These are phyloP conservation scores for Stromatinia cepivora DNA, from an alignment of 2,329 filamentous ascomycete genomes.

Conservation along the genomic window DNA sequence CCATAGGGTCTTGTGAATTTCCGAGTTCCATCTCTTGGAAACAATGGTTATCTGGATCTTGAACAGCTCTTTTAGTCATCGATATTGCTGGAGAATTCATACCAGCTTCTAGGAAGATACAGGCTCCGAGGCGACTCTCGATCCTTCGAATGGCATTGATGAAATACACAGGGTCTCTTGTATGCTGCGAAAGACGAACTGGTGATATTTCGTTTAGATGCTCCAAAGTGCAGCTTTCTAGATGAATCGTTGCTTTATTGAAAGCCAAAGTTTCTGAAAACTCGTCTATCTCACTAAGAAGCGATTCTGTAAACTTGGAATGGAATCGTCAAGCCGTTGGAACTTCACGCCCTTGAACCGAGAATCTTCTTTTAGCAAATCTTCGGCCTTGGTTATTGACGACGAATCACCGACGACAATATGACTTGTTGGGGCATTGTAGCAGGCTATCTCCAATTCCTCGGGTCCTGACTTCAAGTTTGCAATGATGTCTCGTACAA, in stretches of 20 bases:
- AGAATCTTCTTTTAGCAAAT: constrained; percentile 23
- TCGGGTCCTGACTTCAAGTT: background rate
- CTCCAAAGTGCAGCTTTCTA: constrained; percentile 19
- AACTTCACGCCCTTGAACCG: constrained; percentile 34
- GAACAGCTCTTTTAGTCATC: constrained; percentile 41
- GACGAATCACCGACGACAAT: background rate
- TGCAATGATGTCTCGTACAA: background rate
- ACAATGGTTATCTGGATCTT: background rate
- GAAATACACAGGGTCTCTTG: constrained; percentile 37
- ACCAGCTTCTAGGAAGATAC: constrained; percentile 42
- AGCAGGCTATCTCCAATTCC: background rate
- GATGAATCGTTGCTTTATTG: constrained; percentile 14
- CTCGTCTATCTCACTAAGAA: constrained; percentile 9
- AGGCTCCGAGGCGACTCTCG: constrained; percentile 9
- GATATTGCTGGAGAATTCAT: constrained; percentile 34
- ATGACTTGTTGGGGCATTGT: background rate
- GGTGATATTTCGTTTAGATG: background rate
- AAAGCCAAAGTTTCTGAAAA: constrained; percentile 6
- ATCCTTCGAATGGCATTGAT: constrained; percentile 35
- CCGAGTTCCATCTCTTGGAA: constrained; percentile 34
- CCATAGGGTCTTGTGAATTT: background rate
- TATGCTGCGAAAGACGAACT: constrained; percentile 29
- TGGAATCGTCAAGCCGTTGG: constrained; percentile 37
- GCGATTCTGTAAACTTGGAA: constrained; percentile 22
- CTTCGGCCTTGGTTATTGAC: background rate